Evolutionary conservation across 129 eudicot species (phyloP).

Genomic region (Arctium minus): DNA sequence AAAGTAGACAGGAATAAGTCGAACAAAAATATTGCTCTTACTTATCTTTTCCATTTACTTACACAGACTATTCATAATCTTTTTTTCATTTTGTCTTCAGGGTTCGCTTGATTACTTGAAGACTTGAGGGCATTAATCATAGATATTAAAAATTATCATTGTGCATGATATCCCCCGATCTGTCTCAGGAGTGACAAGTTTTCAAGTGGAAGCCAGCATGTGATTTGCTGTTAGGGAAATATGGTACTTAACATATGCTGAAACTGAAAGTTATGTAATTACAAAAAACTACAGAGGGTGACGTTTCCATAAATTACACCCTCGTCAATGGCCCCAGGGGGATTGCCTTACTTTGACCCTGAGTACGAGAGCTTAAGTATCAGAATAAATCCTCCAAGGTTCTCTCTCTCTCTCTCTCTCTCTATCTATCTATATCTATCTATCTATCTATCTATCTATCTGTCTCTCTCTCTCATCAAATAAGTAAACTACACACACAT

Average conservation of each 20-base stretch:
- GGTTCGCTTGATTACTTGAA: neutral
- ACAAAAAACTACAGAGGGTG: conserved; percentile 16
- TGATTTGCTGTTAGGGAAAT: conserved; percentile 13
- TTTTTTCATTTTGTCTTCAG: neutral
- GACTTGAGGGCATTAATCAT: neutral
- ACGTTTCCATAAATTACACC: conserved; percentile 5
- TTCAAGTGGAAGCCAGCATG: conserved; percentile 15
- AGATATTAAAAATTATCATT: neutral
- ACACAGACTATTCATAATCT: neutral
- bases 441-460: too few species aligned
- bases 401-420: conserved; percentile 19
- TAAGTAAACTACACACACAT: neutral
- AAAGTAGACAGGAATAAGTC: neutral
- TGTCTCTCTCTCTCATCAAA: neutral
- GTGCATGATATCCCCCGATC: neutral
- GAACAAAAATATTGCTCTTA: neutral
- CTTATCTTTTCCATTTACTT: neutral
- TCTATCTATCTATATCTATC: neutral
- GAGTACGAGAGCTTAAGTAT: conserved; percentile 85
- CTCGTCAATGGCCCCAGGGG: conserved; percentile 51
- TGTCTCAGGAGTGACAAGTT: conserved; percentile 8
- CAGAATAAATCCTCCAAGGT: conserved; percentile 97
- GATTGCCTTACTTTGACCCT: conserved; percentile 92
- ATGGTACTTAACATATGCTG: neutral
- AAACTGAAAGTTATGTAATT: conserved; percentile 22